Conservation (phyloP, 108 stramenopile species). For the Cyclotella kingstonii region DNA sequence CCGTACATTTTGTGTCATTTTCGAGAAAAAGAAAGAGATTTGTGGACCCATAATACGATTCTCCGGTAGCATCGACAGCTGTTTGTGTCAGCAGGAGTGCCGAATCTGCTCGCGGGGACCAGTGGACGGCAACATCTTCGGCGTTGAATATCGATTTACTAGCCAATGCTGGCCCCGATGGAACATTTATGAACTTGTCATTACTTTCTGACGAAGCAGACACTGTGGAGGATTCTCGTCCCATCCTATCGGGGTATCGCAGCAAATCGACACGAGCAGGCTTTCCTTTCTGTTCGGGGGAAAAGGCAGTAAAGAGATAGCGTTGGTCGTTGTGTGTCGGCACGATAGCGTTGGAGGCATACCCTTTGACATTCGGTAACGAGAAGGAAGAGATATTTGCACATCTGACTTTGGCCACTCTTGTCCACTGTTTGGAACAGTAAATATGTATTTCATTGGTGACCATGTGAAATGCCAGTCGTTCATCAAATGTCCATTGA, state of each 20-base stretch:
- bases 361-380: constrained; percentile 38
- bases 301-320: constrained; percentile 78
- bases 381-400: constrained; percentile 57
- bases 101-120: constrained; percentile 77
- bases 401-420: constrained; percentile 58
- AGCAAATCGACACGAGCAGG: constrained; percentile 78
- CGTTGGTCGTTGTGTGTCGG: background rate
- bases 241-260: constrained; percentile 58
- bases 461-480: constrained; percentile 55
- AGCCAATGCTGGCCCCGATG: constrained; percentile 50
- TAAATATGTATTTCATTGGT: constrained; percentile 83
- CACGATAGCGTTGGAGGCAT: constrained; percentile 1
- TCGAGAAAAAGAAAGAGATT: constrained; percentile 79
- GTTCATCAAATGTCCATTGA: constrained; percentile 92
- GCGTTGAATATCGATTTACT: constrained; percentile 81
- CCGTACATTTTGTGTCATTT: constrained; percentile 27
- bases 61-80: constrained; percentile 88
- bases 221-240: constrained; percentile 22
- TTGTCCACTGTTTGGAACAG: background rate
- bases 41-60: constrained; percentile 94
- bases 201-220: constrained; percentile 7
- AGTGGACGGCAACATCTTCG: constrained; percentile 69
- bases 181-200: constrained; percentile 1
- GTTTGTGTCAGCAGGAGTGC: constrained; percentile 85
- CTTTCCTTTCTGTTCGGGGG: constrained; percentile 84